Base-by-base conservation (phyloP, 2,329 filamentous ascomycete species). In the Fusarium xylarioides region DNA sequence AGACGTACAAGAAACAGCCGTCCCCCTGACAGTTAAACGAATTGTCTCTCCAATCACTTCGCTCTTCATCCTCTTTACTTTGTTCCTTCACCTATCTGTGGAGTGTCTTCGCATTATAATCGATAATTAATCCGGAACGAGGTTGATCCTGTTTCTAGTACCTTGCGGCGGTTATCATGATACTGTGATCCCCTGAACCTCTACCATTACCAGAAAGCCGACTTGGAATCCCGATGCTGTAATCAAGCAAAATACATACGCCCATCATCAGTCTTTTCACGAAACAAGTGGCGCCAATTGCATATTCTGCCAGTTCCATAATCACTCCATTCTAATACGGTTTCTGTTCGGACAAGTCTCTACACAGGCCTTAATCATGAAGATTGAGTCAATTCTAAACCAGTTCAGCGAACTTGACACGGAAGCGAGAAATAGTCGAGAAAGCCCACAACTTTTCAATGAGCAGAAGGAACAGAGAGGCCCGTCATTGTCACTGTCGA, bases 401-500 rank as follows among this genome's bases (percentile, higher is more conserved):
- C 61, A 73, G 58, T 76, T 77, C 28, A 68, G 69, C 50, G 73
- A 68, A 60, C 56, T 75, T 37, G 69, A 61, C 32, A 49, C 63
- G 14, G 63, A 57, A 53, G 66, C 65, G 19, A 57, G 63, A 57
- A 43, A 37, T 23, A 52, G 50, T 49, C 66, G 60, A 53, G 63
- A 70, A 40, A 66, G 37, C n/a, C 61, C 67, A 52, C 49, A 64
- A 10, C 54, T 66, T 19, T 43, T 50, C 35, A 52, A 42, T 42
- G 35, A 47, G 42, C 68, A 61, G 34, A 63, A 60, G 44, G 60
- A 65, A 18, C 35, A 59, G 53, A 38, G 54, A 54, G 49, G 67
- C 15, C 60, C 66, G 40, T 71, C 73, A 21, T 62, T 78, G 26
- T 44, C 80, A 63, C 73, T 81, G 15, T 79, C 78, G 28, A 82